Base-by-base conservation (phyloP, 2,329 filamentous ascomycete genomes). In the Neophaeococcomyces aloes region DNA sequence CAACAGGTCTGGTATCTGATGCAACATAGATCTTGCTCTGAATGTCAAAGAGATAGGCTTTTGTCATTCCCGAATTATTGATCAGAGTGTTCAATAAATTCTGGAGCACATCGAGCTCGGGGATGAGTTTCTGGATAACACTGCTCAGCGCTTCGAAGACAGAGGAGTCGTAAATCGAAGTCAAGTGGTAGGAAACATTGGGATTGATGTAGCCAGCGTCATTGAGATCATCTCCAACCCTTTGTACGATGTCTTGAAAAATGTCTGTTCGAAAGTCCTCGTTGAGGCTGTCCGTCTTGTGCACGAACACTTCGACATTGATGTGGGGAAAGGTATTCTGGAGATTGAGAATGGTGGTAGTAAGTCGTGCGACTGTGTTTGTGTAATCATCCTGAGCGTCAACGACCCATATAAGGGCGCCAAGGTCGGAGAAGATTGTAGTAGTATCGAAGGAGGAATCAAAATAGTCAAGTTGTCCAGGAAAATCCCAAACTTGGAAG, bases 131-230 rank as follows among this genome's bases (percentile, higher is more conserved):
- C 65, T 98, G 91, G 51, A 98, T 94, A 50, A 98, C 89, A 64
- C 95, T 95, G 68, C 83, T 89, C 62, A 98, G 95, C 38, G 91
- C 91, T 65, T 98, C 91, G 61, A 96, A 98, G 59, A 94, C 94
- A 57, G 84, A 93, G 66, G 95, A 89, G 63, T 98, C 91, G 71
- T 96, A 98, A 61, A 98, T 98, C 59, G 84, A 93, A 11, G 91
- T 98, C 45, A 94, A 79, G 62, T 98, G 89, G 66, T 94, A 98
- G 47, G 83, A 88, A 51, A 98, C 85, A 1, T 86, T 86, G 1
- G 87, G 86, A 59, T 94, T 94, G 60, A 94, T 89, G 59, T 94
- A 86, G 10, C 88, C 89, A 48, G 86, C 78, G 61, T 98, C 91
- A 8, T 83, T 89, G 25, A 98, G 77, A 62, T 98, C 91, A 61